A percentile compares a stretch with the other conserved stretches of the same genome.
Conservation (phyloP, 208 protist species). For the Acanthamoeba castellanii region DNA sequence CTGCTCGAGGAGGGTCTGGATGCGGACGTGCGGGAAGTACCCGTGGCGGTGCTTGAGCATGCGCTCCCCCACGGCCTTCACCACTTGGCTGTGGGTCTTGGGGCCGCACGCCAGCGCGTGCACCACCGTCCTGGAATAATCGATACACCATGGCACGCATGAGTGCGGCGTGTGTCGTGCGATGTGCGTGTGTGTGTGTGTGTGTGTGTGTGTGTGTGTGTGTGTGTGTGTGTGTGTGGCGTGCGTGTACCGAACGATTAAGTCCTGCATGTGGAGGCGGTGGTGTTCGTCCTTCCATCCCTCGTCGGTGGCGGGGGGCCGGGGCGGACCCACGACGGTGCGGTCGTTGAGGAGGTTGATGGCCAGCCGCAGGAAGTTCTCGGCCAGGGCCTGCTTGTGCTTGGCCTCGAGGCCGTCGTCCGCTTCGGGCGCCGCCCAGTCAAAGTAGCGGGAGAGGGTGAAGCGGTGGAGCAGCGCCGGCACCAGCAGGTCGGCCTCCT, state of each 20-base stretch:
- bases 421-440: background rate
- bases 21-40: background rate
- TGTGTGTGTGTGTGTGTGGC: too few species aligned
- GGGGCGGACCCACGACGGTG: background rate
- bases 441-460: background rate
- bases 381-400: background rate
- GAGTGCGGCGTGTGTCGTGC: too few species aligned
- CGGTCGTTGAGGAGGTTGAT: slow-evolving; percentile 56
- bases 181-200: too few species aligned
- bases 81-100: slow-evolving; percentile 44
- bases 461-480: background rate
- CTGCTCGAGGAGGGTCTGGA: background rate
- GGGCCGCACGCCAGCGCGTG: background rate
- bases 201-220: too few species aligned
- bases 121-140: background rate
- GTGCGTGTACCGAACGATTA: background rate
- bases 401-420: background rate
- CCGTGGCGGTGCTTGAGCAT: slow-evolving; percentile 51
- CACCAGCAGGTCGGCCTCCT: background rate
- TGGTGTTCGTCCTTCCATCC: slow-evolving; percentile 22
- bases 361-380: slow-evolving; percentile 5
- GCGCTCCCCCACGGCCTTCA: slow-evolving; percentile 42
- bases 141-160: background rate
- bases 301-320: background rate
- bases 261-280: background rate